Evolutionary conservation across 805 yeast species (phyloP).

Genomic region (Cyberlindnera subsufficiens): DNA sequence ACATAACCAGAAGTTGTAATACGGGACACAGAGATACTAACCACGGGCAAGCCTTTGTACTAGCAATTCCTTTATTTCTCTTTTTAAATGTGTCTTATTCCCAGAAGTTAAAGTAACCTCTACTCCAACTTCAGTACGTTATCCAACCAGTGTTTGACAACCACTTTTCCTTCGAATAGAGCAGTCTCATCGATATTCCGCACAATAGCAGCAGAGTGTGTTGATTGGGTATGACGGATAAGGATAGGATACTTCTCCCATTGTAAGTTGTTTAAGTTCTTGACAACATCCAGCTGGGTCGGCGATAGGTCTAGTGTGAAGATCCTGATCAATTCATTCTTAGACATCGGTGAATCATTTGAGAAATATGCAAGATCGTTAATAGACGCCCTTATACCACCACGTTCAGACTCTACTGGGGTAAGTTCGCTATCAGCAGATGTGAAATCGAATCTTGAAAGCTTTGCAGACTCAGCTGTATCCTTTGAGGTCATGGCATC

Average conservation of each 20-base stretch:
- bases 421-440: not conserved
- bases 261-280: conserved; percentile 46
- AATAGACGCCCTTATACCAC: conserved; percentile 22
- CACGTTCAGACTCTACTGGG: not conserved
- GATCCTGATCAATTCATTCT: conserved; percentile 15
- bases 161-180: conserved; percentile 65
- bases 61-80: not conserved
- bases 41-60: not conserved
- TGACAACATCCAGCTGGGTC: conserved; percentile 47
- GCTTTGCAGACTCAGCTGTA: conserved; percentile 13
- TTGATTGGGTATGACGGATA: conserved; percentile 55
- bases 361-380: conserved; percentile 24
- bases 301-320: conserved; percentile 31
- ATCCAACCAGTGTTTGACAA: conserved; percentile 58
- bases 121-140: conserved; percentile 27
- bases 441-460: conserved; percentile 15
- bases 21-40: not conserved
- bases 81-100: too few relatives aligned
- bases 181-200: conserved; percentile 46
- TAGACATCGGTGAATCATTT: conserved; percentile 13
- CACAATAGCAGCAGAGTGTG: conserved; percentile 82
- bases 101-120: not conserved
- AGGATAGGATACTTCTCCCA: conserved; percentile 74
- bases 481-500: conserved; percentile 45
- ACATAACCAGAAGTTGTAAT: not conserved